Evolutionary conservation across 2,329 filamentous ascomycete genomes (phyloP).

Genomic region (Colletotrichum aenigma): DNA sequence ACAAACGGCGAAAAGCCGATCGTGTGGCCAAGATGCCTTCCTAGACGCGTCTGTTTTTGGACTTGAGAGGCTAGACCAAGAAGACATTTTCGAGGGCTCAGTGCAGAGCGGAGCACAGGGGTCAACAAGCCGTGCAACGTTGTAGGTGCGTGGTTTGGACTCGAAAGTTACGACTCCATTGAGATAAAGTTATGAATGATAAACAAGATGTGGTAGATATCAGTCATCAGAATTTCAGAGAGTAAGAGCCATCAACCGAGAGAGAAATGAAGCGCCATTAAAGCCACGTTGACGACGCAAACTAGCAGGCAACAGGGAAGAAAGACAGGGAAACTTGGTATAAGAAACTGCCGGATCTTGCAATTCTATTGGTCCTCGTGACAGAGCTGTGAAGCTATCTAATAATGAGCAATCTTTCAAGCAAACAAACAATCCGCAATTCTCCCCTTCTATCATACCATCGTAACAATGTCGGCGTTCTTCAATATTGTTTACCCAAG

Average conservation of each 20-base stretch:
- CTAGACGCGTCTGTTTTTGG: not conserved
- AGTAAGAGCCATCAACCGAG: rapidly evolving
- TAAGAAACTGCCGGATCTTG: not conserved
- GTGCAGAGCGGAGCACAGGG: no score
- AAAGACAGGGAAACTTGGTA: not conserved
- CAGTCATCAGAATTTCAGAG: not conserved
- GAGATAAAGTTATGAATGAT: not conserved
- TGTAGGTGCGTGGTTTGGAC: not conserved
- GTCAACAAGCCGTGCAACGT: not conserved
- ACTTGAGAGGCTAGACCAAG: not conserved
- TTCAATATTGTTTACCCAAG: not conserved
- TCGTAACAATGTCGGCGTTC: not conserved
- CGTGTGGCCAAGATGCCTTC: not conserved
- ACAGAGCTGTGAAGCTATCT: not conserved
- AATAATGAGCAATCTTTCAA: not conserved
- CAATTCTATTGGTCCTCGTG: not conserved
- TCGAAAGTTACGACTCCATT: not conserved
- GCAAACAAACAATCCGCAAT: not conserved
- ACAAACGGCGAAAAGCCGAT: not conserved
- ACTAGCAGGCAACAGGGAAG: not conserved
- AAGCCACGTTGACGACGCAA: not conserved
- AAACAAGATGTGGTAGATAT: not conserved
- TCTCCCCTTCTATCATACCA: not conserved
- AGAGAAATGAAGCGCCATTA: not conserved
- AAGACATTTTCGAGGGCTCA: constrained; percentile 31